These are phyloP conservation scores for Diaporthe batatas DNA, from an alignment of 2,329 filamentous ascomycete genomes.

Conservation along the genomic window DNA sequence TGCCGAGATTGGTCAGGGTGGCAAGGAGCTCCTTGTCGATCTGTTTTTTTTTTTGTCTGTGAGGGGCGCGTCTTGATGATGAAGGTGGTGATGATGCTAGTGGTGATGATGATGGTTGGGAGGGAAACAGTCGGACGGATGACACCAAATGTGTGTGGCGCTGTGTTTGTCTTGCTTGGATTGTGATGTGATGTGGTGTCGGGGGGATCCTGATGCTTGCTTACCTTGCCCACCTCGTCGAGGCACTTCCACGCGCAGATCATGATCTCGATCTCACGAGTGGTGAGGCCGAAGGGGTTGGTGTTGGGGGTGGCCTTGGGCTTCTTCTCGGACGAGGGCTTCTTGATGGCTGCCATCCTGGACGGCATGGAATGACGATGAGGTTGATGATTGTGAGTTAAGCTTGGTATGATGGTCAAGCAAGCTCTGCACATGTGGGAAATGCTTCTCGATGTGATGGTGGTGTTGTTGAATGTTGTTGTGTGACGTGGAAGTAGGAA, in stretches of 20 bases:
- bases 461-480: neutral
- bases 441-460: neutral
- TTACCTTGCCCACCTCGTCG: neutral
- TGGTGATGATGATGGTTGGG: no score
- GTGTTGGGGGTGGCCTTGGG: neutral
- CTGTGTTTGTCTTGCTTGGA: neutral
- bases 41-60: neutral
- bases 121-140: no score
- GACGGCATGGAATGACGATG: neutral
- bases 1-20: neutral
- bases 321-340: neutral
- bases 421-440: neutral
- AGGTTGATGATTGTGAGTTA: neutral
- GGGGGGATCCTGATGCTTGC: neutral
- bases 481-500: neutral
- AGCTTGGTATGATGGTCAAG: neutral
- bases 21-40: neutral
- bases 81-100: no score
- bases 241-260: conserved; percentile 19
- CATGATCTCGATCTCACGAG: conserved; percentile 10
- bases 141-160: neutral
- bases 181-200: neutral
- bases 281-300: conserved; percentile 15
- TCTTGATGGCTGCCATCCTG: neutral
- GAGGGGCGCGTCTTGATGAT: neutral